Evolutionary conservation across 495 filamentous ascomycete species (phyloP).

Genomic region (Trypethelium eluteriae): DNA sequence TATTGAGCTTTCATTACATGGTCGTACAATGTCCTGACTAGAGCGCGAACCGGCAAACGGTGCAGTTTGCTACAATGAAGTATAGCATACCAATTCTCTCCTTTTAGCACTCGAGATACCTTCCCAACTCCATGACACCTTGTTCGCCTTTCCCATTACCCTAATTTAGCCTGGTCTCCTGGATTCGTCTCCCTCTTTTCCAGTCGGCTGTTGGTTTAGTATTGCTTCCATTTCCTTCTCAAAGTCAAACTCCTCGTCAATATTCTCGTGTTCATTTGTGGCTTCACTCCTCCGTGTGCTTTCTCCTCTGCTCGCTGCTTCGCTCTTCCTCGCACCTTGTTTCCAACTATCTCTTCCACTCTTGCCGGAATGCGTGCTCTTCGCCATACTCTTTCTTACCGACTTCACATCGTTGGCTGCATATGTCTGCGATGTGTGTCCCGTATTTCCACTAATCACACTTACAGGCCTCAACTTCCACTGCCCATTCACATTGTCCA

Average conservation of each 20-base stretch:
- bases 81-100: no score
- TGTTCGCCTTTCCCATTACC: no score
- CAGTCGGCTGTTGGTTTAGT: neutral
- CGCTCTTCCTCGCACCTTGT: neutral
- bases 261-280: neutral
- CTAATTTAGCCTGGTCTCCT: no score
- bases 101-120: no score
- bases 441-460: neutral
- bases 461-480: neutral
- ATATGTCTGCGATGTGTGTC: neutral
- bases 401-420: neutral
- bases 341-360: constrained; percentile 1
- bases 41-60: no score
- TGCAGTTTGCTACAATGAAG: no score
- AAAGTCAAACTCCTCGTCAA: neutral
- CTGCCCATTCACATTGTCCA: constrained; percentile 7
- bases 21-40: no score
- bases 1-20: no score
- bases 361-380: neutral
- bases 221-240: neutral
- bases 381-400: constrained; percentile 1
- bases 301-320: neutral
- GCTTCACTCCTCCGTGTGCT: no score
- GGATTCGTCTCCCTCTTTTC: neutral
- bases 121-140: no score